phyloP scores from a whole-genome alignment of 1,139 yeast species.

The Magnusiomyces suaveolens region DNA sequence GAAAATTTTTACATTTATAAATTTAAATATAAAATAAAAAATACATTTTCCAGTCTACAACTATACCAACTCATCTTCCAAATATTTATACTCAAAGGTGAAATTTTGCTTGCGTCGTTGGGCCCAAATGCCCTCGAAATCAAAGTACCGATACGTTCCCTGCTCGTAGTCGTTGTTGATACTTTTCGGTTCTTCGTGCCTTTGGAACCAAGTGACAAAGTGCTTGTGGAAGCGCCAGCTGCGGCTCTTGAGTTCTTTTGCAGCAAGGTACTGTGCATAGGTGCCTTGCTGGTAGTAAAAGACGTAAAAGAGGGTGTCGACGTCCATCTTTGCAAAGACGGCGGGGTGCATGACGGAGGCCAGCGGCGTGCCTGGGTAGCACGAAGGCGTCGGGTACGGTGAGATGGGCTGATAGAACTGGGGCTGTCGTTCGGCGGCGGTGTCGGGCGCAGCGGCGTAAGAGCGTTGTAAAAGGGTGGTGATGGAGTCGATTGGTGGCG shows the following conservation, averaged over 20 bases:
- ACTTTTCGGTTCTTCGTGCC: conserved; percentile 48
- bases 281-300: conserved; percentile 73
- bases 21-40: not conserved
- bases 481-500: conserved; percentile 50
- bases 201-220: conserved; percentile 74
- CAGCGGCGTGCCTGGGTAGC: conserved; percentile 84
- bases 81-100: conserved; percentile 43
- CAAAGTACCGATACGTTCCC: conserved; percentile 71
- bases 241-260: conserved; percentile 67
- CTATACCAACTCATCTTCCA: conserved; percentile 37
- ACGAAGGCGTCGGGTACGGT: conserved; percentile 84
- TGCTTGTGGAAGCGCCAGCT: conserved; percentile 83
- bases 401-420: conserved; percentile 68
- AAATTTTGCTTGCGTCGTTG: conserved; percentile 68
- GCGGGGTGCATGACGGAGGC: conserved; percentile 33
- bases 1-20: not conserved
- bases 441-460: conserved; percentile 80
- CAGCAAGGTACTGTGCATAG: conserved; percentile 70
- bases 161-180: conserved; percentile 39
- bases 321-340: conserved; percentile 62
- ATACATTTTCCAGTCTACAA: too few relatives aligned
- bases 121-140: conserved; percentile 83
- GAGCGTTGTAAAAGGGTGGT: conserved; percentile 61
- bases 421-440: conserved; percentile 73
- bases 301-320: conserved; percentile 84